Percentiles rank a stretch among this genome's conserved stretches.
Evolutionary conservation across 352 stramenopile species (phyloP).

Genomic region (Phytophthora europaea): DNA sequence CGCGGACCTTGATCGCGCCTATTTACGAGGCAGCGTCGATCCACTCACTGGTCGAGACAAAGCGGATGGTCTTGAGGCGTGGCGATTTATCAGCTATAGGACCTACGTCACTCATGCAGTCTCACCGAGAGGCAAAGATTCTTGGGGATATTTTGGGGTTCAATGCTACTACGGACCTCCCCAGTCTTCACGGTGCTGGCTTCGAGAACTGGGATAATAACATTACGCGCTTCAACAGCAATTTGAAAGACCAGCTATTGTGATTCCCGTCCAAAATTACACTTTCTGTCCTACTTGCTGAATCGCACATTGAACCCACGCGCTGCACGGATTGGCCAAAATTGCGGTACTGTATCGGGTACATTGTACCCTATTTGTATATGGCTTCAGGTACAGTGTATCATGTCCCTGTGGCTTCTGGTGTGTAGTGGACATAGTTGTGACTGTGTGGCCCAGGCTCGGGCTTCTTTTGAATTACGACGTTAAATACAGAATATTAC

Average conservation of each 20-base stretch:
- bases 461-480: too few species aligned
- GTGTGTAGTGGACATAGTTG: too few species aligned
- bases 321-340: too few species aligned
- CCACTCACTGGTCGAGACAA: constrained; percentile 23
- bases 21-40: constrained; percentile 5
- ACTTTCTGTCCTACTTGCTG: too few species aligned
- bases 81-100: constrained; percentile 20
- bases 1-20: constrained; percentile 29
- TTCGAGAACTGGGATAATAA: constrained; percentile 17
- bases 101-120: constrained; percentile 31
- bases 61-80: constrained; percentile 27
- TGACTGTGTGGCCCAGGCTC: too few species aligned
- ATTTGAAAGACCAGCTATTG: background rate
- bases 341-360: too few species aligned
- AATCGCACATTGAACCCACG: too few species aligned
- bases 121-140: constrained; percentile 22
- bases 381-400: too few species aligned
- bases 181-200: constrained; percentile 12
- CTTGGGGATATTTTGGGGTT: background rate
- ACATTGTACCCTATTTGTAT: too few species aligned
- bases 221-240: background rate
- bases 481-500: too few species aligned
- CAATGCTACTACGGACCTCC: background rate
- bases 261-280: too few species aligned
- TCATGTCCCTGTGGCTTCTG: too few species aligned